Evolutionary conservation across 768 basidiomycete genomes (phyloP).

Genomic region (Hysterangium stoloniferum): DNA sequence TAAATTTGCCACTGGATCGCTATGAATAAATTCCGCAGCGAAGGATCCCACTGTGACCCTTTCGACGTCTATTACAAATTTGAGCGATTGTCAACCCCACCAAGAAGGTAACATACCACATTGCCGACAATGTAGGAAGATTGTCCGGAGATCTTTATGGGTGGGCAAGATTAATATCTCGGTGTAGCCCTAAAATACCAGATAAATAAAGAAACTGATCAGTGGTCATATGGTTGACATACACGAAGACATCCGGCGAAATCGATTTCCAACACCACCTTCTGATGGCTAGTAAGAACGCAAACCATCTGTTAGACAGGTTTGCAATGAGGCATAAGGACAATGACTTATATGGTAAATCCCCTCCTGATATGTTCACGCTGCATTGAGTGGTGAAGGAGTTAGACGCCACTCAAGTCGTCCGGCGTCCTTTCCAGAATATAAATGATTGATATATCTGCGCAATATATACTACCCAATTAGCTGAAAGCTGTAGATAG

Average conservation of each 20-base stretch:
- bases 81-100: conserved; percentile 20
- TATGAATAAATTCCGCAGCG: conserved; percentile 68
- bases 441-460: no score
- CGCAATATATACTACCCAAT: no score
- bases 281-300: conserved; percentile 89
- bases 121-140: conserved; percentile 85
- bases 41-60: conserved; percentile 65
- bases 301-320: conserved; percentile 36
- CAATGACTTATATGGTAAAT: conserved; percentile 79
- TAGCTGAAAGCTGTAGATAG: no score
- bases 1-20: conserved; percentile 66
- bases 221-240: conserved; percentile 25
- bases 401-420: conserved; percentile 8
- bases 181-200: conserved; percentile 82
- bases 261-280: conserved; percentile 90
- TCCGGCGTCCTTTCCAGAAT: no score
- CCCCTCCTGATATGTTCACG: conserved; percentile 75
- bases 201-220: background rate
- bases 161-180: conserved; percentile 85
- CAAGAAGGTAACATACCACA: conserved; percentile 52
- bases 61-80: conserved; percentile 48
- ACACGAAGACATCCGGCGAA: conserved; percentile 85
- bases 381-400: conserved; percentile 37
- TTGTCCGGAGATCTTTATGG: conserved; percentile 66
- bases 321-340: conserved; percentile 18